Evolutionary conservation across 768 basidiomycete species (phyloP), one percentile per base, ranked within the genome.

Genomic region (Gelatoporia subvermispora): DNA sequence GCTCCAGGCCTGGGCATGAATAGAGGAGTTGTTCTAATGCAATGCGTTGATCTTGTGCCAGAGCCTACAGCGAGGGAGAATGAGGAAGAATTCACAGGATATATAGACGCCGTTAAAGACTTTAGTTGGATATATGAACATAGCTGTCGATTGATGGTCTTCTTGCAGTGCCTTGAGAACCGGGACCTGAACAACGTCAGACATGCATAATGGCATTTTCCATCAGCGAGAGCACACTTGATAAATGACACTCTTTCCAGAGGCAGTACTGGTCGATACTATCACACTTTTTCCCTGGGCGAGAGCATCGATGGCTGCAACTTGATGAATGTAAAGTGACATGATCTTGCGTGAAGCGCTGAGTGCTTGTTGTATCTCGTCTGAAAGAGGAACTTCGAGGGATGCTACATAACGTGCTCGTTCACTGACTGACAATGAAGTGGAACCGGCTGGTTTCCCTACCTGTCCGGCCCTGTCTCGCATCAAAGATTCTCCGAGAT

Each of bases 61-160:
- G 70, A 15, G 92, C 92, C 86, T 91, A 39, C 7, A 42, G 15
- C 20, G 21, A 43, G 3, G 18, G 36, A 16, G 16, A 8, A 39
- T 51, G 20, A 41, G 43, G 15, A n/a, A 22, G 2, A n/a, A 16
- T 21, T 13, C n/a, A 13, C 21, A 16, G 8, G 4, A 13, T 36
- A 40, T 35, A n/a, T n/a, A n/a, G 37, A 9, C 18, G 20, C 16
- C 8, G 20, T 35, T 22, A 46, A 60, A 35, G 43, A 78, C 88
- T 69, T 95, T 95, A 0, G 92, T 95, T 1, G 92, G 92, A 58
- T 92, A 95, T 31, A 95, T 78, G 59, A 91, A 86, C 35, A 95
- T 76, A 0, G 88, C 88, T 0, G 84, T 93, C 9, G 85, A 63
- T 13, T 66, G 60, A 0, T 62, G 60, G 58, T 91, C 76, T 20